Evolutionary conservation across 331 rosid genomes (phyloP), one percentile per base, ranked within the genome.

Genomic region (Quercus lobata): DNA sequence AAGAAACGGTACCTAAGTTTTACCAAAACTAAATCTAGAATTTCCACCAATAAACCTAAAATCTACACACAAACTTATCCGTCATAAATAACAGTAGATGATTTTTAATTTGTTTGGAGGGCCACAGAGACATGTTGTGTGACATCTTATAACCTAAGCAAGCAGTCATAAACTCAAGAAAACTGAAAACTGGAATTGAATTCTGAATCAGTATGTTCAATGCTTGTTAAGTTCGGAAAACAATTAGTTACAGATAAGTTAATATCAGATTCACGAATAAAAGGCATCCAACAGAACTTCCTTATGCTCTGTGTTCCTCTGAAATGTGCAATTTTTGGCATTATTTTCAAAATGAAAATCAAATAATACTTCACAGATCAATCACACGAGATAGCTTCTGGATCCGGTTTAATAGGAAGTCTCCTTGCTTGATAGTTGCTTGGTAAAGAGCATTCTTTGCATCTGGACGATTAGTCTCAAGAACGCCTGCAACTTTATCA

Each of bases 341-440:
- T 52, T 52, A 4, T 21, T 22, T 6, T 55, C 73, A 74, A 65
- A 74, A 76, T 57, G 22, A 68, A 29, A 77, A 4, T 34, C 49
- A 3, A 52, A 76, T 56, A 73, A 73, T n/a, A 74, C 54, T 72
- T 49, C 68, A 93, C 63, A 96, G 90, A 88, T 93, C 98, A 35
- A 93, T 93, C 57, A 93, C 99, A 55, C 98, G 97, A 6, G 99
- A 96, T 75, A 96, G 75, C 77, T 96, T 96, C 87, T 96, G 98
- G 79, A 96, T 91, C 81, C 98, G 86, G 84, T 96, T 96, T 80
- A 93, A 80, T 12, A 96, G 79, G 91, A 96, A 93, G 84, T 96
- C 99, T 17, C 99, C 98, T 83, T 93, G 99, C 90, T 92, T 93
- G 79, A 96, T 96, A 24, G 98, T 96, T 73, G 99, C 93, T 77